Percentiles rank a stretch among this genome's conserved stretches.
These are phyloP conservation scores for Penstemon eatonii DNA, from an alignment of 257 asterid genomes.

Conservation along the genomic window DNA sequence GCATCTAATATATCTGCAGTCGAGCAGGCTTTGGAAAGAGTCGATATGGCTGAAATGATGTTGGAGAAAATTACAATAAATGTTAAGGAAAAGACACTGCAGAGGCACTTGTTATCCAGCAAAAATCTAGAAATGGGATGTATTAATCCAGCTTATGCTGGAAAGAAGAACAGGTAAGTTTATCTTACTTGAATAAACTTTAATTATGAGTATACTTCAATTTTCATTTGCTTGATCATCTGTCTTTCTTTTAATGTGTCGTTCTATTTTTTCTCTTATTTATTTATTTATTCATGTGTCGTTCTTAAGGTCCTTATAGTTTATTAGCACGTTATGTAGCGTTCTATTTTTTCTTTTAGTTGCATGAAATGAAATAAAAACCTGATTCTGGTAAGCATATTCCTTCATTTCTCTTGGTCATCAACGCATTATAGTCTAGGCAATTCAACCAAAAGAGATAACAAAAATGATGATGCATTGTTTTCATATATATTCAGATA, in stretches of 20 bases:
- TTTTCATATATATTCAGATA: background rate
- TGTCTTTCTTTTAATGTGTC: too few species aligned
- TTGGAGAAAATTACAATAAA: slow-evolving; percentile 42
- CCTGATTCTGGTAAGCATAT: too few species aligned
- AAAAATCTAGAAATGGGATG: slow-evolving; percentile 39
- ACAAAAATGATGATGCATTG: background rate
- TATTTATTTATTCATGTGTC: too few species aligned
- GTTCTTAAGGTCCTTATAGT: too few species aligned
- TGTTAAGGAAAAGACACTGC: slow-evolving; percentile 34
- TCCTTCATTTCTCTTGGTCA: too few species aligned
- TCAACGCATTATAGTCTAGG: too few species aligned
- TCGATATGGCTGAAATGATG: slow-evolving; percentile 39
- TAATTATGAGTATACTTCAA: background rate
- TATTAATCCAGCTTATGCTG: slow-evolving; percentile 38
- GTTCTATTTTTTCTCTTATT: too few species aligned
- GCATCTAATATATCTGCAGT: slow-evolving; percentile 38
- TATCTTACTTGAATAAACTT: background rate
- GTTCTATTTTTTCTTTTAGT: too few species aligned
- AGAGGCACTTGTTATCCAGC: slow-evolving; percentile 36
- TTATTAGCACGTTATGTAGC: too few species aligned
- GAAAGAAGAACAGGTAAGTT: slow-evolving; percentile 36
- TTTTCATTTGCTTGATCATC: too few species aligned
- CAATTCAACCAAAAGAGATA: too few species aligned
- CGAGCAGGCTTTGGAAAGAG: slow-evolving; percentile 32
- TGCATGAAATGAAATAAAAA: too few species aligned